These are phyloP conservation scores for Camellia granthamiana DNA, from an alignment of 148 eudicot species.

Conservation along the genomic window DNA sequence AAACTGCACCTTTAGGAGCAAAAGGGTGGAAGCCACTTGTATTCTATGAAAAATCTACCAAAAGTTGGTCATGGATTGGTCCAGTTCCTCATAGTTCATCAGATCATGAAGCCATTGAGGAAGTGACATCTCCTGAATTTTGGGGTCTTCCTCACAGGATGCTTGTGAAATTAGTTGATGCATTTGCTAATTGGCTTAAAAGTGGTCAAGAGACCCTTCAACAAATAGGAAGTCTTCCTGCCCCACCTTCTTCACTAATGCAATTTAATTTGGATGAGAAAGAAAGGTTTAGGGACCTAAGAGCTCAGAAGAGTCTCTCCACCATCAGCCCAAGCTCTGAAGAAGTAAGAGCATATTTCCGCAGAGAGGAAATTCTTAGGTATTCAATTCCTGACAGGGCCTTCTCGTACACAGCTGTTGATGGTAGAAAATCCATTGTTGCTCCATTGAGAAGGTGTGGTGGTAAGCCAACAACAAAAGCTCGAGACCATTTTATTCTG, in stretches of 20 bases:
- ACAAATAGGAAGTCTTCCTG: conserved; percentile 84
- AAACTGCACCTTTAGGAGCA: conserved; percentile 83
- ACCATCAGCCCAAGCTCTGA: conserved; percentile 77
- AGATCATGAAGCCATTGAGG: conserved; percentile 49
- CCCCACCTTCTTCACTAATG: conserved; percentile 67
- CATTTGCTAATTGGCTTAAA: conserved; percentile 93
- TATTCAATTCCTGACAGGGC: conserved; percentile 89
- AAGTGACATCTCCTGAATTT: conserved; percentile 78
- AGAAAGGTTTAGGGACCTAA: conserved; percentile 79
- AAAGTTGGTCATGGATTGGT: conserved; percentile 84
- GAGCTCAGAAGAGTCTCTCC: conserved; percentile 88
- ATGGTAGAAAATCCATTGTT: conserved; percentile 87
- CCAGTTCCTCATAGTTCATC: conserved; percentile 43
- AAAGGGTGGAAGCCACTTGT: conserved; percentile 92
- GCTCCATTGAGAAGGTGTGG: conserved; percentile 92
- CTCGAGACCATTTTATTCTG: conserved; percentile 86
- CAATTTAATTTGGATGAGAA: conserved; percentile 73
- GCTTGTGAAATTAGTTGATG: conserved; percentile 83
- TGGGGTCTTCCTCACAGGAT: conserved; percentile 83
- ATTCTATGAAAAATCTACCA: conserved; percentile 57
- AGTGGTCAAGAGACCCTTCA: conserved; percentile 83
- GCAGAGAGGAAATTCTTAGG: conserved; percentile 73
- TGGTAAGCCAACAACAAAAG: conserved; percentile 94
- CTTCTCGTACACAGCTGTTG: conserved; percentile 82
- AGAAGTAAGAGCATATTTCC: conserved; percentile 75